These are phyloP conservation scores for Silene coronaria DNA, from an alignment of 179 eudicot species.

Conservation along the genomic window DNA sequence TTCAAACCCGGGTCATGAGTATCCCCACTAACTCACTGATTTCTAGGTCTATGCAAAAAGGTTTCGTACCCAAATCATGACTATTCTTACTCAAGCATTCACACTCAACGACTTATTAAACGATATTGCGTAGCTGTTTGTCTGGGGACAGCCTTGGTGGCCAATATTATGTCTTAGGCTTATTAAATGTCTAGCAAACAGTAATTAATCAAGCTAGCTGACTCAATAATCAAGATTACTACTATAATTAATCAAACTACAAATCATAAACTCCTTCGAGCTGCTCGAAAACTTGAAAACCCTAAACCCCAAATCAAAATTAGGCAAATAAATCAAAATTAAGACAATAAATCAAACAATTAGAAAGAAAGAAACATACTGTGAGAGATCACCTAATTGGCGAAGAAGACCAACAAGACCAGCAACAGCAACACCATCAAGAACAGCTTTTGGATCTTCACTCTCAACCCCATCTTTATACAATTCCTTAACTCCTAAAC, in stretches of 20 bases:
- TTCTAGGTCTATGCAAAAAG: no score
- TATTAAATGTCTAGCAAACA: no score
- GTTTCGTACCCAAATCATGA: no score
- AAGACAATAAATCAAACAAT: background rate
- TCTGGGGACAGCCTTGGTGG: no score
- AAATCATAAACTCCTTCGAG: background rate
- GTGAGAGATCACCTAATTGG: slow-evolving; percentile 94
- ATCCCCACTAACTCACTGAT: background rate
- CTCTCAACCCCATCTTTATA: slow-evolving; percentile 45
- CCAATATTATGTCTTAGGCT: no score
- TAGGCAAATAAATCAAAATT: background rate
- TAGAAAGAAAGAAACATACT: slow-evolving; percentile 38
- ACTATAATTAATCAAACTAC: background rate
- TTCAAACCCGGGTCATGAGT: background rate
- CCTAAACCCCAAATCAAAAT: background rate
- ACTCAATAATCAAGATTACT: background rate
- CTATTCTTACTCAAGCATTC: no score
- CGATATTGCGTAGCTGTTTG: no score
- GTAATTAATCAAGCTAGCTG: no score
- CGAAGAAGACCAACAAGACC: slow-evolving; percentile 96
- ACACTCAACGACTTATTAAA: no score
- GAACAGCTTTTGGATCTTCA: slow-evolving; percentile 82
- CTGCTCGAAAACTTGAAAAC: no score
- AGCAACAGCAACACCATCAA: slow-evolving; percentile 84
- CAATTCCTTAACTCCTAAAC: slow-evolving; percentile 63